Conservation (phyloP, 2,329 filamentous ascomycete species). For the Pyrenophora tritici-repentis region DNA sequence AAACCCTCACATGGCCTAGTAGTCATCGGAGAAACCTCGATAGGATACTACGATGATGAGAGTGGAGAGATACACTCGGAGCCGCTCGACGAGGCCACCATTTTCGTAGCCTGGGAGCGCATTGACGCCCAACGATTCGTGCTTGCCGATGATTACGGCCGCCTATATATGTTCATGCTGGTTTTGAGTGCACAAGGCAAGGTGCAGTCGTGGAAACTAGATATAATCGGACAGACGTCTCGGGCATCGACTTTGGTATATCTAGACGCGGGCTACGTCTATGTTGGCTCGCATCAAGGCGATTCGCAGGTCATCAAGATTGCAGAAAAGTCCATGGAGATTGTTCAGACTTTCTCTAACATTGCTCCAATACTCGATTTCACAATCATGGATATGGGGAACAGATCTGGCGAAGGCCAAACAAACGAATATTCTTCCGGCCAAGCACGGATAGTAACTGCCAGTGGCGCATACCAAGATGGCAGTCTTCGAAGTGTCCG, state of each 20-base stretch:
- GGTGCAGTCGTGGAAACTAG: constrained; percentile 74
- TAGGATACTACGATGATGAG: constrained; percentile 84
- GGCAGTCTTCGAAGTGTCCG: constrained; percentile 88
- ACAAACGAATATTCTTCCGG: constrained; percentile 93
- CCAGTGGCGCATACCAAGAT: constrained; percentile 86
- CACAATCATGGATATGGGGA: constrained; percentile 93
- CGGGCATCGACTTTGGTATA: constrained; percentile 80
- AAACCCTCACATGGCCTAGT: constrained; percentile 58
- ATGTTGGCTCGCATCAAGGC: constrained; percentile 89
- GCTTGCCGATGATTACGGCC: constrained; percentile 90
- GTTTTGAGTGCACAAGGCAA: constrained; percentile 66
- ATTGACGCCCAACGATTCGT: constrained; percentile 82
- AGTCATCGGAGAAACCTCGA: constrained; percentile 64
- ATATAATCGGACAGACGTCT: constrained; percentile 70
- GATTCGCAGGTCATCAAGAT: constrained; percentile 83
- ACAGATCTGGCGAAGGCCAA: constrained; percentile 75
- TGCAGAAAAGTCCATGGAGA: constrained; percentile 63
- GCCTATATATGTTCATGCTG: constrained; percentile 82
- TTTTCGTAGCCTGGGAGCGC: constrained; percentile 90
- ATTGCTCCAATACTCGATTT: constrained; percentile 94
- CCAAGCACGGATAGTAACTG: constrained; percentile 89
- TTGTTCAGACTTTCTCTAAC: constrained; percentile 78
- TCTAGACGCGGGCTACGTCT: constrained; percentile 72
- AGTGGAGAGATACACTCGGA: constrained; percentile 69
- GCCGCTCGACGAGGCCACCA: constrained; percentile 71